Base-by-base conservation (phyloP, 2,329 filamentous ascomycete genomes). In the Aschersonia sp. region DNA sequence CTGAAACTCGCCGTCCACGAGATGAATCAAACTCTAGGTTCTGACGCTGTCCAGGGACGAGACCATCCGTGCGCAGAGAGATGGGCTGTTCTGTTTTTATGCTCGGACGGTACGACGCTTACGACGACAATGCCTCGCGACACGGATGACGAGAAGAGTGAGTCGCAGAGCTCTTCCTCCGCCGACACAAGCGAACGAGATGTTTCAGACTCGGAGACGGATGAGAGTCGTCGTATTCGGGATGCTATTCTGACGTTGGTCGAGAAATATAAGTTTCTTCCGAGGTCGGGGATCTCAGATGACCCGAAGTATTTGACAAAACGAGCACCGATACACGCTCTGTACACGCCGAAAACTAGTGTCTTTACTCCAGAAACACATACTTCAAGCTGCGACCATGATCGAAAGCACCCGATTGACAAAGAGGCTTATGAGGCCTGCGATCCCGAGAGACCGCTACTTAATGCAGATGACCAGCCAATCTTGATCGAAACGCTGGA, bases 31-130 rank as follows among this genome's bases (percentile, higher is more conserved):
- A 72, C 73, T 5, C 66, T 88, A 7, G 83, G 84, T 4, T 57
- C 69, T 5, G 81, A 88, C 10, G 74, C 70, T 9, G 71, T 82
- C 20, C 78, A 80, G 45, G 84, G 84, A 29, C 71, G 77, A 10
- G 83, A 80, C 48, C 85, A 92, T 56, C 87, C 87, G 6, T 91
- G 85, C 52, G 82, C 83, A 1, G 88, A 94, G 64, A 74, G 82
- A 48, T 94, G 88, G 88, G 77, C 84, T 4, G 82, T 92, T 5
- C 68, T 94, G 6, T 91, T 89, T 57, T 78, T 94, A 48, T 84
- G 84, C 0, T 66, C 78, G 1, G 80, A 89, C 61, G 85, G 86
- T 32, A 80, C 78, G 57, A 72, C 72, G 46, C 68, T 94, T 41
- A 82, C 80, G 5, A 75, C 80, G 3, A 75, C 82, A 44, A 85